Percentiles rank a stretch among this genome's conserved stretches.
phyloP scores from a whole-genome alignment of 805 yeast species.

The Candida odintsovae region DNA sequence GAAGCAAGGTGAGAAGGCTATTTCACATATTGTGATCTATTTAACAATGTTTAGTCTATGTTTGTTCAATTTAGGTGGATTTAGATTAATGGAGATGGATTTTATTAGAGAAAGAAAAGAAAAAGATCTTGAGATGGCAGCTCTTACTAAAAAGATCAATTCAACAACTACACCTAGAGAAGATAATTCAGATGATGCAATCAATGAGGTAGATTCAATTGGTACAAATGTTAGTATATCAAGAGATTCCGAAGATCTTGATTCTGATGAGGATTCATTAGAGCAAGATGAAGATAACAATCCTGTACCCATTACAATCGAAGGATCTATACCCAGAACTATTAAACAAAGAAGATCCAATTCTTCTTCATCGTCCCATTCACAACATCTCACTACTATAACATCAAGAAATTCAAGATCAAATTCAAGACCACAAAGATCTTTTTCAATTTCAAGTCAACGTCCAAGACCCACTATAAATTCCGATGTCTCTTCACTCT shows the following conservation, averaged over 20 bases:
- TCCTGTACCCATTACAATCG: not conserved
- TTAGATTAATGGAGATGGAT: constrained; percentile 61
- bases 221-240: not conserved
- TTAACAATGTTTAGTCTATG: constrained; percentile 57
- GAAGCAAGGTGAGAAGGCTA: constrained; percentile 60
- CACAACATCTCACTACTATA: not conserved
- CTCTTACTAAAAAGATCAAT: not conserved
- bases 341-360: not conserved
- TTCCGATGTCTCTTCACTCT: not conserved
- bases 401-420: not conserved
- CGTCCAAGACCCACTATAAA: not conserved
- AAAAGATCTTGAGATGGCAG: constrained; percentile 13
- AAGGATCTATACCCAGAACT: not conserved
- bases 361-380: not conserved
- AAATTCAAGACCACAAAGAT: not conserved
- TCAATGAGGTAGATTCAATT: not conserved
- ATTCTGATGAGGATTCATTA: not conserved
- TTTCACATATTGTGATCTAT: constrained; percentile 74
- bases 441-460: not conserved
- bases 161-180: not conserved
- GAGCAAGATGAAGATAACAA: not conserved
- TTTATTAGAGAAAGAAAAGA: constrained; percentile 34
- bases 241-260: not conserved
- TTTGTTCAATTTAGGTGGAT: constrained; percentile 72
- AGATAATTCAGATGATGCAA: not conserved